Evolutionary conservation across 768 basidiomycete species (phyloP).

Genomic region (Leccinum barrowsii): DNA sequence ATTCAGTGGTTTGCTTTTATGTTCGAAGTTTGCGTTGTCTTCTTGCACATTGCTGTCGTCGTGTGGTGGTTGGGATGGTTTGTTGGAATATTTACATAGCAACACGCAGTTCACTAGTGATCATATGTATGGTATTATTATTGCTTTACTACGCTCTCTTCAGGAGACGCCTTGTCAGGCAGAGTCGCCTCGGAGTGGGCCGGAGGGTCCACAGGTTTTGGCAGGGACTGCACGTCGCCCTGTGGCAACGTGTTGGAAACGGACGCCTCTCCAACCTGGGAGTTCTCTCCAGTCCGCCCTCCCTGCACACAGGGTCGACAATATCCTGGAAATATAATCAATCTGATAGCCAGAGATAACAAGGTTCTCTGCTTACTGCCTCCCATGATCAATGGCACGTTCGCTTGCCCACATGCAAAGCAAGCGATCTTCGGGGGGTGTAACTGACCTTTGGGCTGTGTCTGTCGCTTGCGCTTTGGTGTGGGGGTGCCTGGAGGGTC

Average conservation of each 20-base stretch:
- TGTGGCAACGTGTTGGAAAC: constrained; percentile 1
- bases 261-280: constrained; percentile 14
- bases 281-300: constrained; percentile 39
- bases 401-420: constrained; percentile 56
- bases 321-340: constrained; percentile 42
- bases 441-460: constrained; percentile 31
- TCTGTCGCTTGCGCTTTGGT: constrained; percentile 41
- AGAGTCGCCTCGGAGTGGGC: not conserved
- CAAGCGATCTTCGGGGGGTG: constrained; percentile 51
- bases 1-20: constrained; percentile 66
- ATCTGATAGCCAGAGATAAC: not conserved
- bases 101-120: not conserved
- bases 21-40: constrained; percentile 54
- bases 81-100: constrained; percentile 46
- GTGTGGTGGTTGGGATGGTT: constrained; percentile 79
- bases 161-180: not conserved
- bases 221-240: constrained; percentile 3
- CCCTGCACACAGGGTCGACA: constrained; percentile 66
- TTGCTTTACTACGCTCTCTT: not conserved
- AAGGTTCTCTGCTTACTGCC: constrained; percentile 51
- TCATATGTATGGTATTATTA: not conserved
- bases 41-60: constrained; percentile 55
- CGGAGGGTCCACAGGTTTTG: not conserved
- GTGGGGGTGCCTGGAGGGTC: constrained; percentile 18
- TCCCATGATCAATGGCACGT: constrained; percentile 74